A percentile compares a stretch with the other conserved stretches of the same genome.
phyloP scores from a whole-genome alignment of 306 rosid genomes.

The Pueraria montana region DNA sequence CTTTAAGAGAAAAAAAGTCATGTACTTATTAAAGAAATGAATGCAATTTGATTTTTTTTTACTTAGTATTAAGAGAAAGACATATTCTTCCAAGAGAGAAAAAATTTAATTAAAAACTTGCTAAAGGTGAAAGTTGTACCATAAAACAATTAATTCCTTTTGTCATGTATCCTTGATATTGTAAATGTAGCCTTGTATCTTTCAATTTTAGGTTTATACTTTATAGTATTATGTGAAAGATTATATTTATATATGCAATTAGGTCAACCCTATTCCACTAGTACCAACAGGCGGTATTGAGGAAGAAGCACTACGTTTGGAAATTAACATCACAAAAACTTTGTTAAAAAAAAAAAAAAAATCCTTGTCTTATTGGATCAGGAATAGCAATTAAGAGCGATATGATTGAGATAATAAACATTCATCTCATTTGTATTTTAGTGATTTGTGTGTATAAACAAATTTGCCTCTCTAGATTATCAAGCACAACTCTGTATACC shows the following conservation, averaged over 20 bases:
- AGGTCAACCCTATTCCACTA: slow-evolving; percentile 11
- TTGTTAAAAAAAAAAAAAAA: neutral
- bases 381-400: too few species aligned
- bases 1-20: neutral
- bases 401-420: neutral
- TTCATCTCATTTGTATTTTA: neutral
- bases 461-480: slow-evolving; percentile 1
- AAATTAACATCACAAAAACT: neutral
- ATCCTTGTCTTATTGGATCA: too few species aligned
- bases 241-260: neutral
- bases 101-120: neutral
- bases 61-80: neutral
- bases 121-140: neutral
- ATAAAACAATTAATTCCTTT: neutral
- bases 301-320: neutral
- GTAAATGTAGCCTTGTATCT: neutral
- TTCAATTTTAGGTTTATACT: neutral
- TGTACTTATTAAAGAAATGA: neutral
- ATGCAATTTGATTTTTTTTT: neutral
- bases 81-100: neutral
- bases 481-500: neutral
- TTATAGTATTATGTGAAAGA: neutral
- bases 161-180: neutral
- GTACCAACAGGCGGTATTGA: neutral
- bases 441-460: neutral